Evolutionary conservation across 2,329 filamentous ascomycete species (phyloP).

Genomic region (Sclerotiophoma versabilis): DNA sequence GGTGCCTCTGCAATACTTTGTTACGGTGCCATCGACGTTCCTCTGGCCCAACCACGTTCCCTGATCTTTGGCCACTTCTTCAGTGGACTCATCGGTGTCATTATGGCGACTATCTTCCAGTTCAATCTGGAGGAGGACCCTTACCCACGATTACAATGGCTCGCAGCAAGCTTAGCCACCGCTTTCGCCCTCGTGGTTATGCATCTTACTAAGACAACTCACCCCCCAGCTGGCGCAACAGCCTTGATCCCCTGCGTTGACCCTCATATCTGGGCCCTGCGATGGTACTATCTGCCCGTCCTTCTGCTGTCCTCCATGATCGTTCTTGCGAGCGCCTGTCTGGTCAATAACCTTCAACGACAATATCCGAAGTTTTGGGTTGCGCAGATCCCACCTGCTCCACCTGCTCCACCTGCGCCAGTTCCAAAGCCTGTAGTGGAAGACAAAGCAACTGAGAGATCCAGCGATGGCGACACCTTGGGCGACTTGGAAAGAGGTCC

Average conservation of each 20-base stretch:
- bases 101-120: slow-evolving; percentile 53
- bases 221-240: slow-evolving; percentile 58
- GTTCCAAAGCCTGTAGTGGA: slow-evolving; percentile 19
- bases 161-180: slow-evolving; percentile 53
- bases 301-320: slow-evolving; percentile 51
- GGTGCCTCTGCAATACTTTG: slow-evolving; percentile 56
- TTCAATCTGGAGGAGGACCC: slow-evolving; percentile 42
- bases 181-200: slow-evolving; percentile 55
- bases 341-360: slow-evolving; percentile 55
- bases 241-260: slow-evolving; percentile 54
- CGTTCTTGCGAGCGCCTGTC: slow-evolving; percentile 49
- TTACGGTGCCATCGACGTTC: slow-evolving; percentile 55
- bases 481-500: slow-evolving; percentile 30
- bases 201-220: slow-evolving; percentile 56
- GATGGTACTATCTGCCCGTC: slow-evolving; percentile 54
- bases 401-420: slow-evolving; percentile 23
- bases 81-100: slow-evolving; percentile 53
- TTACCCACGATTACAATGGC: slow-evolving; percentile 49
- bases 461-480: slow-evolving; percentile 18
- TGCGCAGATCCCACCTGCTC: slow-evolving; percentile 42
- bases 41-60: slow-evolving; percentile 55
- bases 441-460: slow-evolving; percentile 19
- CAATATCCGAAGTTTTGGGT: slow-evolving; percentile 58
- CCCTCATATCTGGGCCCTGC: slow-evolving; percentile 47
- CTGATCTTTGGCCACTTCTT: slow-evolving; percentile 55